A percentile compares a stretch with the other conserved stretches of the same genome.
Evolutionary conservation across 1,284 basidiomycete species (phyloP).

Genomic region (Tilletia indica): DNA sequence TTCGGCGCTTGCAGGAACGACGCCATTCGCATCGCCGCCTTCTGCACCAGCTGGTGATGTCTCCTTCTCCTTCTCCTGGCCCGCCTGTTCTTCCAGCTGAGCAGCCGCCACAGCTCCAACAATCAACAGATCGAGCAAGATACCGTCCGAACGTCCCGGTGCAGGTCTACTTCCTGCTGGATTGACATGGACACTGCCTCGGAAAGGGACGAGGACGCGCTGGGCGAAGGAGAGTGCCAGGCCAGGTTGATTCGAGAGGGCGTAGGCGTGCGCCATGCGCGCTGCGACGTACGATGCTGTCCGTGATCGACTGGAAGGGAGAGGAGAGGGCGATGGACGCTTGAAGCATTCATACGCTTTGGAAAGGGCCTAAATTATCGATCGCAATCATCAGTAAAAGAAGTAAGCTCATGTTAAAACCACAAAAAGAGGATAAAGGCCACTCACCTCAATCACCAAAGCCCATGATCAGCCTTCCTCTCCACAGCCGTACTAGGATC

Average conservation of each 20-base stretch:
- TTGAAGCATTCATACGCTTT: slow-evolving; percentile 14
- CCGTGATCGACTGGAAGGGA: not conserved
- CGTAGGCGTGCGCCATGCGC: slow-evolving; percentile 8
- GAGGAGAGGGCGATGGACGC: not conserved
- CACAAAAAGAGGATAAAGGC: no score
- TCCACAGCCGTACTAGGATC: slow-evolving; percentile 64
- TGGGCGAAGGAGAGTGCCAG: slow-evolving; percentile 12
- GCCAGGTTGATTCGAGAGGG: not conserved
- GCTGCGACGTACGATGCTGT: slow-evolving; percentile 16
- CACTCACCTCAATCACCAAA: slow-evolving; percentile 72
- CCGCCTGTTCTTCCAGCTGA: slow-evolving; percentile 2
- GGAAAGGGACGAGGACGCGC: slow-evolving; percentile 12
- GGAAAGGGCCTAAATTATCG: not conserved
- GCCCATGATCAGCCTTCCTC: slow-evolving; percentile 82
- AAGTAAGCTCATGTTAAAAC: no score
- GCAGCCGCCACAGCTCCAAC: slow-evolving; percentile 10
- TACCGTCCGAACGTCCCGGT: slow-evolving; percentile 2
- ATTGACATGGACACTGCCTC: not conserved
- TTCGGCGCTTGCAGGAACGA: not conserved
- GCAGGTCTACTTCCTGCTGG: slow-evolving; percentile 4
- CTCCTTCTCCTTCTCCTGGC: not conserved
- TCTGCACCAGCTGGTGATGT: not conserved
- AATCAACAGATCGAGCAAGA: not conserved
- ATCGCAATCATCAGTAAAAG: no score
- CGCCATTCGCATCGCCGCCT: not conserved